phyloP scores from a whole-genome alignment of 2,329 filamentous ascomycete genomes.

The Colletotrichum godetiae region DNA sequence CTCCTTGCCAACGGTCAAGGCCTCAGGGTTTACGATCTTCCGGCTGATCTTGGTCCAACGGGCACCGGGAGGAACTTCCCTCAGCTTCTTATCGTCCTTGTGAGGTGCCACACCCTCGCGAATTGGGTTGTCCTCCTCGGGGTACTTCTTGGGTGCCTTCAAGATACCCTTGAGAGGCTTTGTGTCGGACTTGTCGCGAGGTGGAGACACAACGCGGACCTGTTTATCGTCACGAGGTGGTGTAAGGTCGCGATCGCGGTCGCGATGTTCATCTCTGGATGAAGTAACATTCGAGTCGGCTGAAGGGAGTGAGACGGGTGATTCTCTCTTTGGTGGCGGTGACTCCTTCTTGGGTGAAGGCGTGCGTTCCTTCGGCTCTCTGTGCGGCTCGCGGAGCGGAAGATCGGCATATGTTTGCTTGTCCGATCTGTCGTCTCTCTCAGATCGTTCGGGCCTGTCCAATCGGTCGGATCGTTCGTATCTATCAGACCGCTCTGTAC shows the following conservation, averaged over 20 bases:
- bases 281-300: slow-evolving; percentile 19
- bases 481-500: slow-evolving; percentile 2
- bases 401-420: slow-evolving; percentile 31
- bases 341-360: slow-evolving; percentile 32
- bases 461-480: slow-evolving; percentile 8
- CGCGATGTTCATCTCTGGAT: slow-evolving; percentile 49
- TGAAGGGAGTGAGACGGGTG: slow-evolving; percentile 25
- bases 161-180: slow-evolving; percentile 86
- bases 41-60: slow-evolving; percentile 95
- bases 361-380: slow-evolving; percentile 23
- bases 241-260: slow-evolving; percentile 56
- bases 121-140: slow-evolving; percentile 84
- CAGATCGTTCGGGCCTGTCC: slow-evolving; percentile 12
- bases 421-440: slow-evolving; percentile 20
- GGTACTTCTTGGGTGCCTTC: slow-evolving; percentile 87
- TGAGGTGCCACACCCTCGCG: slow-evolving; percentile 94
- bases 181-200: slow-evolving; percentile 70
- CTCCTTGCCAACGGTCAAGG: slow-evolving; percentile 87
- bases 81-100: slow-evolving; percentile 81
- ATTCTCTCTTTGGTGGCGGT: slow-evolving; percentile 22
- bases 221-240: slow-evolving; percentile 55
- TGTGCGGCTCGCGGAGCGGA: slow-evolving; percentile 12
- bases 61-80: slow-evolving; percentile 80
- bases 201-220: slow-evolving; percentile 79
- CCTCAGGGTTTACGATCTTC: slow-evolving; percentile 88